Base-by-base conservation (phyloP, 805 yeast species). In the Komagataella populi region DNA sequence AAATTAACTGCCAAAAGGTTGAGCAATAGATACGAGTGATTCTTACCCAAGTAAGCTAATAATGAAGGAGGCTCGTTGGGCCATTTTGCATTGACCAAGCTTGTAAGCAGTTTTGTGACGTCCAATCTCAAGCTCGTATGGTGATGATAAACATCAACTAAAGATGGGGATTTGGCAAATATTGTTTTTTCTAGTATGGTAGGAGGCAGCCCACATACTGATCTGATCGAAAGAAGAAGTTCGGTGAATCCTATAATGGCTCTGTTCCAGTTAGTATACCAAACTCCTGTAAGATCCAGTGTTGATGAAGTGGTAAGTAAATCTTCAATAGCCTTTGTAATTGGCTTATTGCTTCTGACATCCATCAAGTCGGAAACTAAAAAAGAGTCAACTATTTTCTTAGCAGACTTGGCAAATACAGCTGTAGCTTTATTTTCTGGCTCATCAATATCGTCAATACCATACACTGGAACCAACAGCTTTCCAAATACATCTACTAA, bases 1-100 rank as follows among this genome's bases (percentile, higher is more conserved):
- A 89, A 68, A 56, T 87, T 89, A 0, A 72, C 56, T 0, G 80
- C 74, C 24, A 91, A 63, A 1, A 83, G 73, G n/a, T 72, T 70
- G 7, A 87, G 68, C 24, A 91, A 70, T 3, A 78, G 65, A 23
- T 73, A 74, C 0, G 96, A 76, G 56, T 78, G 74, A 17, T 73
- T 70, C n/a, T 75, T 70, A 3, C 95, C 93, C 51, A 91, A 67
- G 61, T 87, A 87, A 0, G 97, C 85, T 45, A 91, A 70, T 48
- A 91, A 67, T 0, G 96, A 88, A 3, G 96, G 95, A 39, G 82
- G 77, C 23, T 77, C 80, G 4, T 68, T 67, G 6, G 70, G 70
- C 83, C 86, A 80, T 2, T 60, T 66, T 0, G 80, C 81, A 46
- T 70, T 71, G 1, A 85, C 80, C 46, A 86, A 62, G 4, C 75